phyloP scores from a whole-genome alignment of 331 rosid species.

The Acacia pycnantha region DNA sequence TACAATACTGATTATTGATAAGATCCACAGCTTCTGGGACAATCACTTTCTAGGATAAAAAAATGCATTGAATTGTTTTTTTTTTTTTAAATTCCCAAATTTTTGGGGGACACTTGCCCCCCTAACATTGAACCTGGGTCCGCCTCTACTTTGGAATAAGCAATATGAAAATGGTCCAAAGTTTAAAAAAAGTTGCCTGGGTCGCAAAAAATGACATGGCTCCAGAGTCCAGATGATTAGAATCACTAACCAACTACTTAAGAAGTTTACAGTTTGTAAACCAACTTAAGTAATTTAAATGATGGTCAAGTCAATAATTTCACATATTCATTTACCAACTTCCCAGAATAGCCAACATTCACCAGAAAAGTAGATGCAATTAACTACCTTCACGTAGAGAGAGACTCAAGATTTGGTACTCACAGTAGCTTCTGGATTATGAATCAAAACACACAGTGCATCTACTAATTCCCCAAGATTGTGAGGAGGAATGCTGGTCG shows the following conservation, averaged over 20 bases:
- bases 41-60: not conserved
- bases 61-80: no score
- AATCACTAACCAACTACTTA: no score
- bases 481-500: conserved; percentile 98
- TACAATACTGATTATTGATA: no score
- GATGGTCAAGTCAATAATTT: not conserved
- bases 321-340: not conserved
- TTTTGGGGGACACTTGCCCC: no score
- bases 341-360: not conserved
- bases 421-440: conserved; percentile 94
- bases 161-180: not conserved
- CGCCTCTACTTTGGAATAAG: not conserved
- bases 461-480: conserved; percentile 96
- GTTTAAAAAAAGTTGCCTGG: no score
- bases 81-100: no score
- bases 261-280: no score
- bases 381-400: not conserved
- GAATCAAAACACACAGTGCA: conserved; percentile 80
- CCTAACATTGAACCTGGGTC: no score
- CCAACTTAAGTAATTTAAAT: not conserved
- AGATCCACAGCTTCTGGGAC: not conserved
- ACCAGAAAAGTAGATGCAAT: not conserved
- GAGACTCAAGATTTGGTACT: conserved; percentile 29
- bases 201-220: no score
- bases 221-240: no score